Evolutionary conservation across 2,329 filamentous ascomycete genomes (phyloP).

Genomic region (Aureobasidium subglaciale): DNA sequence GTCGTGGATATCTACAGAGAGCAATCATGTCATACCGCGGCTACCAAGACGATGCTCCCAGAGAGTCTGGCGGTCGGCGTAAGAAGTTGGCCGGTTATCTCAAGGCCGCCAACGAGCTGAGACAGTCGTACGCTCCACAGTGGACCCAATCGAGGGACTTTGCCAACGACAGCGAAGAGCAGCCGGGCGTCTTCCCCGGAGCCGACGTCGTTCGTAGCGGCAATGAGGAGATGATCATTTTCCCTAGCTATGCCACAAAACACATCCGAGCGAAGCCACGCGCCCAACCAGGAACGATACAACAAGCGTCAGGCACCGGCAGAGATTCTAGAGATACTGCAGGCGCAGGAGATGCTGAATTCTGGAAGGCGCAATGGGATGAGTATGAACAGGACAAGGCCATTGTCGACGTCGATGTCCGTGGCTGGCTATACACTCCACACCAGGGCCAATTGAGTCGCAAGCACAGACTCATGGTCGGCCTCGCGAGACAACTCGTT

Average conservation of each 20-base stretch:
- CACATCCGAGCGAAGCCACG: constrained; percentile 48
- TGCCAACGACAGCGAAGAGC: constrained; percentile 38
- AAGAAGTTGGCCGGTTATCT: constrained; percentile 69
- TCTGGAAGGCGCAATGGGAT: constrained; percentile 74
- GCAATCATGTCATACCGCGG: constrained; percentile 28
- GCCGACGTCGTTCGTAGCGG: constrained; percentile 72
- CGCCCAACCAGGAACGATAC: constrained; percentile 31
- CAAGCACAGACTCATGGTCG: constrained; percentile 79
- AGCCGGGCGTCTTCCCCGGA: constrained; percentile 75
- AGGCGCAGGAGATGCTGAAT: constrained; percentile 57
- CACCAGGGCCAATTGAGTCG: constrained; percentile 77
- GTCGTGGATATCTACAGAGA: constrained; percentile 20
- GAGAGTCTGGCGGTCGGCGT: constrained; percentile 63
- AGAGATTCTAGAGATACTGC: constrained; percentile 37
- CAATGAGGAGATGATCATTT: constrained; percentile 87
- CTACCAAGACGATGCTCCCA: constrained; percentile 30
- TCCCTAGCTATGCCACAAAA: constrained; percentile 82
- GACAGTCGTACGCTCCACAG: constrained; percentile 58
- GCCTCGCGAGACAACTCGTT: constrained; percentile 78
- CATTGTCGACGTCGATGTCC: constrained; percentile 86
- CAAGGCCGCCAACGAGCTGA: constrained; percentile 63
- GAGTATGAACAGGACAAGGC: constrained; percentile 74
- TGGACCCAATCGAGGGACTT: constrained; percentile 28
- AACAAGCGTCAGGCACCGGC: constrained; percentile 34
- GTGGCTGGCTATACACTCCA: constrained; percentile 90